Base-by-base conservation (phyloP, 768 basidiomycete species). In the Lactarius sp. region DNA sequence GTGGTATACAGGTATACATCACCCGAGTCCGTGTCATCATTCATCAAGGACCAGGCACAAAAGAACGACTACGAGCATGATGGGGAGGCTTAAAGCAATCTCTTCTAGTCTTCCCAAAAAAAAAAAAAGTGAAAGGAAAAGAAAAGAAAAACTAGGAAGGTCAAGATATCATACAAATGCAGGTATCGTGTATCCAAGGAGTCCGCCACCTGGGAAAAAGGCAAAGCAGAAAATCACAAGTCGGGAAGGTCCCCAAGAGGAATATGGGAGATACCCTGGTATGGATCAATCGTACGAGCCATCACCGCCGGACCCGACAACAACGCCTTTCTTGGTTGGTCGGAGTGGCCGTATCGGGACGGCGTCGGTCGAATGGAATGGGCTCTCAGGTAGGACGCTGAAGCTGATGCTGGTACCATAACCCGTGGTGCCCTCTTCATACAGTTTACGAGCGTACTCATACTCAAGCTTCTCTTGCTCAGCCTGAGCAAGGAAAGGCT, bases 381-480 rank as follows among this genome's bases (percentile, higher is more conserved):
- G 85, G 69, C 85, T 86, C 37, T 84, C 82, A 6, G 88, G 86
- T 37, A 90, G 78, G 73, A 91, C 86, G 74, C 87, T 89, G 72
- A 92, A 92, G 73, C 89, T 90, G 81, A 92, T 90, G 72, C 81
- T 89, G 14, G 84, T 83, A 9, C 82, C 83, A 69, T 85, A 82
- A 12, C 80, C 85, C 10, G 82, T 80, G 22, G 86, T 80, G 59
- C 89, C 90, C 70, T 94, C 90, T 73, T 97, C 94, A 70, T 97
- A 97, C 54, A 92, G 68, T 73, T 90, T 83, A 51, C 91, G 80
- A 41, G 92, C 90, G 39, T 85, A 82, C 71, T 95, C 92, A 74
- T 96, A 96, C 69, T 93, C 89, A 77, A 92, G 85, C 78, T 96
- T 96, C 81, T 96, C 94, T 72, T 92, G 88, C 74, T 96, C 94